Conservation (phyloP, 116 monocot species). For the Cymodocea nodosa region DNA sequence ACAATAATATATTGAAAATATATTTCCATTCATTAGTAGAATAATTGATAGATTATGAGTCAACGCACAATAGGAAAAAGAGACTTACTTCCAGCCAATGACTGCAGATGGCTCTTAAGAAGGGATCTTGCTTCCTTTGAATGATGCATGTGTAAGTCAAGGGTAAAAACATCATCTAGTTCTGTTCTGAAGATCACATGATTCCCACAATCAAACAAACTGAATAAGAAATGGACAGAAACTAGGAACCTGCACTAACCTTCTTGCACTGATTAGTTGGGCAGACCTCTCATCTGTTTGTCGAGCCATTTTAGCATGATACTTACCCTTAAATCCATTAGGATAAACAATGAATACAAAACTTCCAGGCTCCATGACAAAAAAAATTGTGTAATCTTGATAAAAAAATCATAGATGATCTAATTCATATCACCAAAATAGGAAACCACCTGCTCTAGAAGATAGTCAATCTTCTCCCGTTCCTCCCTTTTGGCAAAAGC, state of each 20-base stretch:
- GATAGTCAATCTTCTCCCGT: constrained; percentile 21
- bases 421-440: neutral
- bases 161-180: constrained; percentile 24
- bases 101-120: constrained; percentile 43
- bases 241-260: constrained; percentile 10
- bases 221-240: neutral
- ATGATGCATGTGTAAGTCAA: constrained; percentile 42
- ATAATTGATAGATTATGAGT: neutral
- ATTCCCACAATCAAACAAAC: neutral
- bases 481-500: constrained; percentile 60
- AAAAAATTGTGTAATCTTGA: neutral
- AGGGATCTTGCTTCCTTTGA: constrained; percentile 37
- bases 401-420: neutral
- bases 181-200: constrained; percentile 22
- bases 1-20: neutral
- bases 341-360: neutral
- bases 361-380: neutral
- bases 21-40: neutral
- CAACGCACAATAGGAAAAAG: neutral
- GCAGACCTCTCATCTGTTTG: constrained; percentile 74
- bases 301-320: constrained; percentile 46
- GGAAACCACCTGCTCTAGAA: constrained; percentile 47
- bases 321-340: constrained; percentile 44
- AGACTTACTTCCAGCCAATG: constrained; percentile 31
- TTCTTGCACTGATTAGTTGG: constrained; percentile 16